phyloP scores from a whole-genome alignment of 2,329 filamentous ascomycete genomes.

The Aspergillus novofumigatus region DNA sequence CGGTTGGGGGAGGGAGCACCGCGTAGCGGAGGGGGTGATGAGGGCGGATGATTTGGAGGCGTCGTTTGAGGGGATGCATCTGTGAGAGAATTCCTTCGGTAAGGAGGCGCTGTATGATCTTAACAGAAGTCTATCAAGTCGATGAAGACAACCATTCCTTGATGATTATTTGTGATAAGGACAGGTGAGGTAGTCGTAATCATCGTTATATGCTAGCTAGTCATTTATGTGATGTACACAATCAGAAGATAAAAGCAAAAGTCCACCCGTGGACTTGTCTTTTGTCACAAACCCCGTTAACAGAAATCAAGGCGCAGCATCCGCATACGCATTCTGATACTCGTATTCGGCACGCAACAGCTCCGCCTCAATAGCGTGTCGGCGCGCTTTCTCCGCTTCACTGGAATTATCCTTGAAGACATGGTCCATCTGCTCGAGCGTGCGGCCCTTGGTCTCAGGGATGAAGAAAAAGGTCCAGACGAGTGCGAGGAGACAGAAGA shows the following conservation, averaged over 20 bases:
- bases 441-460: conserved; percentile 55
- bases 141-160: no score
- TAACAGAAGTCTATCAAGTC: no score
- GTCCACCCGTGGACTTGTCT: background rate
- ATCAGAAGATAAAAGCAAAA: background rate
- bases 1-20: conserved; percentile 56
- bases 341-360: conserved; percentile 17
- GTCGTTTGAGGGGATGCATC: background rate
- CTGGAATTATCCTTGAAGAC: conserved; percentile 39
- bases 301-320: background rate
- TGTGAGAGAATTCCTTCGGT: no score
- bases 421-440: conserved; percentile 53
- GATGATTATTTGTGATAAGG: no score
- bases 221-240: background rate
- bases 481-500: conserved; percentile 49
- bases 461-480: conserved; percentile 53
- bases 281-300: background rate
- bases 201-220: background rate
- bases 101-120: no score
- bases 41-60: conserved; percentile 55
- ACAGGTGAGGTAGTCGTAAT: background rate
- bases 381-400: conserved; percentile 26
- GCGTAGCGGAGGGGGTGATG: conserved; percentile 49
- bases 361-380: conserved; percentile 30
- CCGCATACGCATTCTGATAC: background rate